These are phyloP conservation scores for Balakata baccata DNA, from an alignment of 345 rosid genomes.

Conservation along the genomic window DNA sequence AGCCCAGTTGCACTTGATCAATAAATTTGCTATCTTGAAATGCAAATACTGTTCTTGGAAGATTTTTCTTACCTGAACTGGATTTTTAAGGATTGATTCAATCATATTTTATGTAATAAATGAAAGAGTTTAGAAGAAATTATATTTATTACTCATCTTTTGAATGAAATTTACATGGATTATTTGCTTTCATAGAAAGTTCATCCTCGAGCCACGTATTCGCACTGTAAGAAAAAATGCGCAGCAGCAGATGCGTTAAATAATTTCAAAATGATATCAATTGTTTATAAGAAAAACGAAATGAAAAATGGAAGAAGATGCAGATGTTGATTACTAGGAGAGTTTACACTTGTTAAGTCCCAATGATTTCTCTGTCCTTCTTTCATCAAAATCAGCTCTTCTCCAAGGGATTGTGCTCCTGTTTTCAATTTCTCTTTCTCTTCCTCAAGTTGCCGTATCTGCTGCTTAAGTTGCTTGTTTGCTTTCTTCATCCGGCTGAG, in stretches of 20 bases:
- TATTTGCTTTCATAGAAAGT: conserved; percentile 31
- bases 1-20: not conserved
- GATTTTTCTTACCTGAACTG: too few relatives aligned
- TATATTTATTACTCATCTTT: conserved; percentile 20
- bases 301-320: too few relatives aligned
- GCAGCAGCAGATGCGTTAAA: not conserved
- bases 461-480: conserved; percentile 40
- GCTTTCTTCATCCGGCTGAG: conserved; percentile 33
- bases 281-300: too few relatives aligned
- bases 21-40: not conserved
- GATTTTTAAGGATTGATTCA: too few relatives aligned
- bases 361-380: too few relatives aligned
- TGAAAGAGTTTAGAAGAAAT: not conserved
- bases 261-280: not conserved
- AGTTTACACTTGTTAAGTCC: too few relatives aligned
- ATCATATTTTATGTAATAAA: too few relatives aligned
- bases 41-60: too few relatives aligned
- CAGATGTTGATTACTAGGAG: too few relatives aligned
- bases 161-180: conserved; percentile 26
- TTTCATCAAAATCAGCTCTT: conserved; percentile 15
- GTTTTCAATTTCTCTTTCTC: conserved; percentile 30
- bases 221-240: conserved; percentile 20
- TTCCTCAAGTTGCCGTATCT: conserved; percentile 41
- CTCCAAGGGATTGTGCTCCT: conserved; percentile 38
- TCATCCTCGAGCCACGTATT: conserved; percentile 31